phyloP scores from a whole-genome alignment of 768 basidiomycete genomes.

The Neoboletus subvelutipes region DNA sequence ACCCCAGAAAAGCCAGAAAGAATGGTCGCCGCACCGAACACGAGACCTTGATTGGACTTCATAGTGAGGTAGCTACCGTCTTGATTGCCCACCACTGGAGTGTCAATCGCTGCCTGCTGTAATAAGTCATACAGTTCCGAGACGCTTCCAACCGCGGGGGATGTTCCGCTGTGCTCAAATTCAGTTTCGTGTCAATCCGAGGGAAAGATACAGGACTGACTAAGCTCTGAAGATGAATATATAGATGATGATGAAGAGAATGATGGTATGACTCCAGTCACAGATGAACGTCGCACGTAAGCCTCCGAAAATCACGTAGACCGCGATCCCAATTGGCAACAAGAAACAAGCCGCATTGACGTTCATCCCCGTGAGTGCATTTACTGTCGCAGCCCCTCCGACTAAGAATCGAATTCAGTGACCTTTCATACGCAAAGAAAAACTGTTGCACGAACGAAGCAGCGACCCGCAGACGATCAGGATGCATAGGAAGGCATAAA shows the following conservation, averaged over 20 bases:
- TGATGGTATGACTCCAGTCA: conserved; percentile 46
- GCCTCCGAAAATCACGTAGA: conserved; percentile 44
- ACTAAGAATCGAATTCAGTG: conserved; percentile 23
- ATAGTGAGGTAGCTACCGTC: conserved; percentile 56
- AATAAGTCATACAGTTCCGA: conserved; percentile 48
- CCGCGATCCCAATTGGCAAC: conserved; percentile 44
- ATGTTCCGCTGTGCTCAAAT: conserved; percentile 32
- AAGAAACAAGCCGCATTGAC: conserved; percentile 45
- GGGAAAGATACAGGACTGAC: conserved; percentile 18
- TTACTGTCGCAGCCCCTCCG: conserved; percentile 47
- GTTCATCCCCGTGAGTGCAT: conserved; percentile 47
- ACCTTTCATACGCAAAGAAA: background rate
- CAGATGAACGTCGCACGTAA: conserved; percentile 47
- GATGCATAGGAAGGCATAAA: conserved; percentile 52
- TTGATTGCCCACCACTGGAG: conserved; percentile 49
- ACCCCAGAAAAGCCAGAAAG: conserved; percentile 46
- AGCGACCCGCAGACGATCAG: conserved; percentile 52
- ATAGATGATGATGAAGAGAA: conserved; percentile 42
- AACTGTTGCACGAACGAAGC: conserved; percentile 36
- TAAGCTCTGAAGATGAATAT: conserved; percentile 35
- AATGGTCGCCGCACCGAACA: conserved; percentile 41
- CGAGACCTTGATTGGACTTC: conserved; percentile 48
- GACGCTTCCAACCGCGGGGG: conserved; percentile 39
- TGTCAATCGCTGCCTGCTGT: conserved; percentile 41
- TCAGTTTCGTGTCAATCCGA: background rate